Percentiles rank a stretch among this genome's conserved stretches.
phyloP scores from a whole-genome alignment of 305 asterid genomes.

The Plantago rigida region DNA sequence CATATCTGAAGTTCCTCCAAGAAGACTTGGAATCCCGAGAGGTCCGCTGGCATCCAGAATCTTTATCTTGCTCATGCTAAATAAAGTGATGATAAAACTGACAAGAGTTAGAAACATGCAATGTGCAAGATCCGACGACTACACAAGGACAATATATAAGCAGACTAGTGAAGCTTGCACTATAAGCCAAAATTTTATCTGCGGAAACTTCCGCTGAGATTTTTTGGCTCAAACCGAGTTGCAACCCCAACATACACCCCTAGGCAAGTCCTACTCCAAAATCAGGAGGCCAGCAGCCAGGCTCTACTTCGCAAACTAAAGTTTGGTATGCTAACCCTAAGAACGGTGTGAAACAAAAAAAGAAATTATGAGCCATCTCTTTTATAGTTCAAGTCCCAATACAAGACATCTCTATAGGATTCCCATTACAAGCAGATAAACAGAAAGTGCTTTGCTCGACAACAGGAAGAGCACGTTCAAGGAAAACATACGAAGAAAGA shows the following conservation, averaged over 20 bases:
- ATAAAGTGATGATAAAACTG: conserved; percentile 20
- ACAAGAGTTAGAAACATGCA: conserved; percentile 12
- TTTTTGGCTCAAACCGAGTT: not conserved
- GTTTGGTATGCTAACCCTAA: not conserved
- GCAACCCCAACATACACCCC: not conserved
- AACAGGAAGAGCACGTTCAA: conserved; percentile 8
- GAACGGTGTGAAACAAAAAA: no score
- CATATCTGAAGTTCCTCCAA: conserved; percentile 59
- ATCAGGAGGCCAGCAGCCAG: not conserved
- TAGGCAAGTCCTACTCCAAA: not conserved
- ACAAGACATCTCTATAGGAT: not conserved
- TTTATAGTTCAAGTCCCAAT: not conserved
- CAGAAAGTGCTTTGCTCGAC: not conserved
- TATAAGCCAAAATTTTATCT: no score
- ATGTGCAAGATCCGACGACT: no score
- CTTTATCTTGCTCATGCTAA: conserved; percentile 84
- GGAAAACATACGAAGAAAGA: conserved; percentile 4
- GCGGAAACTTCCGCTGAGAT: no score
- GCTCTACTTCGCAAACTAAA: not conserved
- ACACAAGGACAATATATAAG: no score
- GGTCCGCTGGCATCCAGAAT: conserved; percentile 98
- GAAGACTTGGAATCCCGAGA: conserved; percentile 81
- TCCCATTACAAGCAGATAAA: not conserved
- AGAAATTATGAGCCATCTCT: no score
- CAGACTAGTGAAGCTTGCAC: no score